Base-by-base conservation (phyloP, 2,329 filamentous ascomycete genomes). In the Neocatenulostroma microsporum region DNA sequence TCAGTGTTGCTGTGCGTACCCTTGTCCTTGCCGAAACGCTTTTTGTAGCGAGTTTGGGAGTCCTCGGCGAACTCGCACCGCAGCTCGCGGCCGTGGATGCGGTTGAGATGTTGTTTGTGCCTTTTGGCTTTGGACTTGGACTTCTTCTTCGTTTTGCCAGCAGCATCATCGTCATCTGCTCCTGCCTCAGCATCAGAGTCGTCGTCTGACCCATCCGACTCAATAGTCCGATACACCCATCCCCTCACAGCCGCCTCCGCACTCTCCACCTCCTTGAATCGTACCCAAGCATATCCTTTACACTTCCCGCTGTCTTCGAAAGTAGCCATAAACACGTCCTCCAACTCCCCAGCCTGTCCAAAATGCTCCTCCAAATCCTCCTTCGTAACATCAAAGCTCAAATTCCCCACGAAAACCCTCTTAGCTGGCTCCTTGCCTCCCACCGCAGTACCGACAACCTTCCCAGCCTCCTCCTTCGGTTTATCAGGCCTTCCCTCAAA, bases 241-340 rank as follows among this genome's bases (percentile, higher is more conserved):
- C 89, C 89, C 57, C 79, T 80, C 47, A 94, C 86, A 3, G 84
- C 84, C 53, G 73, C 74, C 33, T 80, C 76, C 0, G 86, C 86
- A 0, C 82, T 75, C 39, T 84, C 78, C 9, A 88, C 57, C 34
- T 87, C 79, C 56, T 81, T 80, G 62, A 96, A 98, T 44, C 84
- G 84, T 43, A 98, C 78, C 88, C 91, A 98, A 5, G 82, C 91
- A 64, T 82, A 98, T 13, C 91, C 93, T 67, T 96, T 96, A 69
- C 91, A 98, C 67, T 96, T 98, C 28, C 91, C 91, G 14, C 82
- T 82, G 61, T 98, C 93, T 62, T 96, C 85, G 57, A 98, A 98
- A 1, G 88, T 94, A 3, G 91, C 91, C 48, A 96, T 70, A 64
- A 94, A 89, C 46, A 86, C 74, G 66, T 84, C 84, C 36, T 80